Base-by-base conservation (phyloP, 176 grass and related monocot species). In the Areca catechu region DNA sequence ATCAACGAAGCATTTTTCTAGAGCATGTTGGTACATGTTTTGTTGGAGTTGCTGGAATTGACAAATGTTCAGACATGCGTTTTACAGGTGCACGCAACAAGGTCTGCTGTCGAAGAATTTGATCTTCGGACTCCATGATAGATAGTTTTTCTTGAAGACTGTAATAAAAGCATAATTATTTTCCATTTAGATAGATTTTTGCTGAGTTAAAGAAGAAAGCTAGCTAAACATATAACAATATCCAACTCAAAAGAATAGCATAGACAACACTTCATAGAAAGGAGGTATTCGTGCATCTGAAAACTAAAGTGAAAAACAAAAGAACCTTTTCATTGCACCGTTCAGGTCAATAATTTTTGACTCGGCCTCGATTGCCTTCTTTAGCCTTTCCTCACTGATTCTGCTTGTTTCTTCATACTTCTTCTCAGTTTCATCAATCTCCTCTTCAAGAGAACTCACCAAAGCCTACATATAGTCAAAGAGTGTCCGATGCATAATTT, bases 1-100 rank as follows among this genome's bases (percentile, higher is more conserved):
- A 58, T 19, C 49, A 7, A 59, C 25, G 4, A 59, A 43, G 27
- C 48, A 22, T 68, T 56, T n/a, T 72, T 66, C 59, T 62, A 18
- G 50, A 83, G 24, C 49, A n/a, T 17, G 77, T 57, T 70, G 68
- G 18, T 69, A 67, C 70, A 72, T 76, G 71, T 61, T 91, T 81
- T 23, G 63, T 22, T 61, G 78, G 80, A 82, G 70, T 80, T 62
- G 84, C 75, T 51, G 92, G 86, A 88, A 88, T 97, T 24, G 83
- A 85, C 69, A 97, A 76, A 88, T 97, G 92, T 66, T 98, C 87
- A 61, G 81, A 92, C 83, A 98, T 96, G 80, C 83, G 90, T 71
- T 79, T 92, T 21, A 83, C 78, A 20, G 83, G 70, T 4, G 88
- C 80, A 83, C 78, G 72, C 63, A 97, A 51, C 20, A 92, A 55